phyloP scores from a whole-genome alignment of 2,329 filamentous ascomycete species.

The Fusarium sp. region DNA sequence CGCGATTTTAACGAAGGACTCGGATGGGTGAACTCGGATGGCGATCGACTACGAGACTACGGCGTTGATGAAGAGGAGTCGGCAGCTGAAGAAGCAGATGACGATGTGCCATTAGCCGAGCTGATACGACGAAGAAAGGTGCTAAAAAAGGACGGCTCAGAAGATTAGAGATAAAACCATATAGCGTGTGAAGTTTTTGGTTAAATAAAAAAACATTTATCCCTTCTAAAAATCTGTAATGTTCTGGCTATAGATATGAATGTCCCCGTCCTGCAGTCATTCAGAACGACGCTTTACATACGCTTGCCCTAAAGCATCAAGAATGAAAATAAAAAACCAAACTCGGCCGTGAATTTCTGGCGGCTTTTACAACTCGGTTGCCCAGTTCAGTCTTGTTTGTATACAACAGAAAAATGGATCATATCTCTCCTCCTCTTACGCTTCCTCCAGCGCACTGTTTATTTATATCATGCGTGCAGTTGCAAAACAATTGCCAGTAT shows the following conservation, averaged over 20 bases:
- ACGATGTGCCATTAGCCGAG: slow-evolving; percentile 76
- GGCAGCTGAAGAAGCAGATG: slow-evolving; percentile 51
- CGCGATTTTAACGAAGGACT: slow-evolving; percentile 49
- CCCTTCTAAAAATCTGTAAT: slow-evolving; percentile 30
- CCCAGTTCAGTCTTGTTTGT: slow-evolving; percentile 45
- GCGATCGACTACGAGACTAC: slow-evolving; percentile 78
- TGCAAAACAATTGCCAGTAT: slow-evolving; percentile 20
- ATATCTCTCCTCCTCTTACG: slow-evolving; percentile 23
- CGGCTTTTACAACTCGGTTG: slow-evolving; percentile 40
- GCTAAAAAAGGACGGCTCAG: slow-evolving; percentile 46
- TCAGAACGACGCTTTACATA: slow-evolving; percentile 15
- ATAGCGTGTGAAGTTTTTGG: slow-evolving; percentile 22
- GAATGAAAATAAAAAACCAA: slow-evolving; percentile 33
- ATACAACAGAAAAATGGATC: slow-evolving; percentile 38
- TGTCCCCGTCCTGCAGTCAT: slow-evolving; percentile 12
- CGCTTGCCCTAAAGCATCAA: slow-evolving; percentile 38
- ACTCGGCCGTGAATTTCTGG: slow-evolving; percentile 40
- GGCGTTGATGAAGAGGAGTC: slow-evolving; percentile 81
- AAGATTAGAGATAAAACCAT: slow-evolving; percentile 45
- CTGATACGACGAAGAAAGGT: slow-evolving; percentile 68
- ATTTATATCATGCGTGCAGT: slow-evolving; percentile 11
- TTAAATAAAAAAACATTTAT: slow-evolving; percentile 24
- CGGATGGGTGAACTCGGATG: slow-evolving; percentile 79
- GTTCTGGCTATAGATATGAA: slow-evolving; percentile 29
- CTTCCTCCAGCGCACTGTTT: slow-evolving; percentile 26